Evolutionary conservation across 2,329 filamentous ascomycete genomes (phyloP).

Genomic region (Aspergillus fumigatiaffinis): DNA sequence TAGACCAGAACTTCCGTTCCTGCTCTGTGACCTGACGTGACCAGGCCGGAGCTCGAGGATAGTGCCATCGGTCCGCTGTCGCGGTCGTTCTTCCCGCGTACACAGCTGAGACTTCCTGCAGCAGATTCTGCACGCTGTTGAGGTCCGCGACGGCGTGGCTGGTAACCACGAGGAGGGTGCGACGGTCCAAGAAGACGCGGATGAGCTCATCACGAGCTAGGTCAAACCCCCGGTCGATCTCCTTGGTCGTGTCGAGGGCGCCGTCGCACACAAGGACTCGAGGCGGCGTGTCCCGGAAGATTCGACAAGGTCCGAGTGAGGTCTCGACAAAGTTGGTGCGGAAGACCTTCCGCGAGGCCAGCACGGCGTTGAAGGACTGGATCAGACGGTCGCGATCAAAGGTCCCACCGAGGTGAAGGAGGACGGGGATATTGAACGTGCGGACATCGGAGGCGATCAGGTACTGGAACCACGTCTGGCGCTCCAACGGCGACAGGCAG

Average conservation of each 20-base stretch:
- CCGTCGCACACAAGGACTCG: background rate
- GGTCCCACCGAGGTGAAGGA: background rate
- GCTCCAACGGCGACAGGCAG: background rate
- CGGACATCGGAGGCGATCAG: background rate
- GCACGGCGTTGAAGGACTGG: background rate
- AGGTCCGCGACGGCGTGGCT: background rate
- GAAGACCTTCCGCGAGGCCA: background rate
- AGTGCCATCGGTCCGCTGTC: background rate
- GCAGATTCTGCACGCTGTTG: background rate
- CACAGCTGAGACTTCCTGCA: background rate
- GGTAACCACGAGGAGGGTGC: background rate
- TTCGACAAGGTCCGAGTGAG: background rate
- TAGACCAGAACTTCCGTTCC: background rate
- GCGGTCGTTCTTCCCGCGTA: background rate
- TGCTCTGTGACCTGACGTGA: background rate
- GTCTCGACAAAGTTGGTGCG: background rate
- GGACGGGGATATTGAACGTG: background rate
- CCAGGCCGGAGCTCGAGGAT: background rate
- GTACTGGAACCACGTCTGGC: background rate
- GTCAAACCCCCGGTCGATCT: background rate
- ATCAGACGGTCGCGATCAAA: background rate
- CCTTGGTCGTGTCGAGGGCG: background rate
- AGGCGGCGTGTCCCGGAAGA: background rate
- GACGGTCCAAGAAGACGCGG: background rate
- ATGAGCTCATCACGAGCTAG: background rate